Conservation (phyloP, 2,329 filamentous ascomycete genomes). For the Penicillium sp. region DNA sequence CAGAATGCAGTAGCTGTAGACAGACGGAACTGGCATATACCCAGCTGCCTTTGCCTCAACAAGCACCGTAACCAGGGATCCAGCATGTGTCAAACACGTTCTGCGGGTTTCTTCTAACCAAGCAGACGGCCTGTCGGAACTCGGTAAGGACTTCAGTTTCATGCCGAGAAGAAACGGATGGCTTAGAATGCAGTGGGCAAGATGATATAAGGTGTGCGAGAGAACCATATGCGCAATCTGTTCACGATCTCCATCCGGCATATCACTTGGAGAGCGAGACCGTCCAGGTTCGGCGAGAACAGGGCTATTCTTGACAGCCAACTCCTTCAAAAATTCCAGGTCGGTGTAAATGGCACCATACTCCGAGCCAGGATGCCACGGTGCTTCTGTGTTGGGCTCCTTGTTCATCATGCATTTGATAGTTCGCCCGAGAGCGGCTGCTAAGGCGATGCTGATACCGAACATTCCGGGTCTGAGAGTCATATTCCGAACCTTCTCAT, state of each 20-base stretch:
- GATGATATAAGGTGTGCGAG: constrained; percentile 22
- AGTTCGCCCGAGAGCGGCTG: constrained; percentile 17
- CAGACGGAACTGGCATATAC: constrained; percentile 22
- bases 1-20: constrained; percentile 26
- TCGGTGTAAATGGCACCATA: constrained; percentile 11
- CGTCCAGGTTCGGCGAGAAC: constrained; percentile 6
- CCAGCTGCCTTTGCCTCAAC: constrained; percentile 24
- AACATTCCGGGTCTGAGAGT: constrained; percentile 15
- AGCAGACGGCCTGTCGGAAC: constrained; percentile 4
- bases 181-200: constrained; percentile 23
- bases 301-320: constrained; percentile 16
- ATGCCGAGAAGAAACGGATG: constrained; percentile 24
- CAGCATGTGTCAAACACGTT: constrained; percentile 14
- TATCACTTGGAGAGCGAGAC: constrained; percentile 1
- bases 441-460: constrained; percentile 18
- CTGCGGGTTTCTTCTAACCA: constrained; percentile 15
- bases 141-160: constrained; percentile 8
- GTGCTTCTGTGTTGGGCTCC: not conserved
- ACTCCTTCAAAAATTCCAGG: constrained; percentile 17
- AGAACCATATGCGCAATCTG: constrained; percentile 22
- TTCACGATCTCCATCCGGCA: constrained; percentile 12
- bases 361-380: constrained; percentile 17
- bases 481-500: constrained; percentile 1
- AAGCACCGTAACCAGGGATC: constrained; percentile 19
- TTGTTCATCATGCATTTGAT: constrained; percentile 22